A percentile compares a stretch with the other conserved stretches of the same genome.
These are phyloP conservation scores for Lindgomyces ingoldianus DNA, from an alignment of 495 filamentous ascomycete genomes.

Conservation along the genomic window DNA sequence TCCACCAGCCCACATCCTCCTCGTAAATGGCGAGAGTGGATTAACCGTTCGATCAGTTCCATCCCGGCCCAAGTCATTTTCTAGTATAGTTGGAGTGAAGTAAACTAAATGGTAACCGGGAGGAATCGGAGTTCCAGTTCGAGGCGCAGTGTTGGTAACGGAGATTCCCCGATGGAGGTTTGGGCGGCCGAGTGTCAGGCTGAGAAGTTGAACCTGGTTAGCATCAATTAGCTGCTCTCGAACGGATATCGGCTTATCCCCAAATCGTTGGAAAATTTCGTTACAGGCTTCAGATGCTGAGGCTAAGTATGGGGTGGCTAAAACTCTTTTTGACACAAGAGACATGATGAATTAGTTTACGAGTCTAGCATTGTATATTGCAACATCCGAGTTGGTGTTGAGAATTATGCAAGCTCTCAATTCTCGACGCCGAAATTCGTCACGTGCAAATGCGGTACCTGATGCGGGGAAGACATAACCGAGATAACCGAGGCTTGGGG, in stretches of 20 bases:
- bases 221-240: slow-evolving; percentile 26
- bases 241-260: slow-evolving; percentile 22
- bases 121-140: slow-evolving; percentile 24
- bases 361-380: not conserved
- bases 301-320: not conserved
- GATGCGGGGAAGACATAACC: slow-evolving; percentile 5
- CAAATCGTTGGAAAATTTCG: slow-evolving; percentile 25
- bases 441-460: not conserved
- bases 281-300: slow-evolving; percentile 24
- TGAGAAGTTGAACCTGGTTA: slow-evolving; percentile 25
- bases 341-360: not conserved
- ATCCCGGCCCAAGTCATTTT: slow-evolving; percentile 59
- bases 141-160: not conserved
- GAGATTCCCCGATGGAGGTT: slow-evolving; percentile 1
- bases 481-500: slow-evolving; percentile 1
- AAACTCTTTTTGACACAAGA: not conserved
- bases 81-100: slow-evolving; percentile 26
- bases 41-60: slow-evolving; percentile 72
- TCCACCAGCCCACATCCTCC: slow-evolving; percentile 82
- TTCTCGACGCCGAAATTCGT: not conserved
- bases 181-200: slow-evolving; percentile 11
- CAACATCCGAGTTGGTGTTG: not conserved
- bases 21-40: slow-evolving; percentile 62
- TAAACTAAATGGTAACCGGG: slow-evolving; percentile 34
- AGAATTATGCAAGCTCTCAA: not conserved